These are phyloP conservation scores for Physaria fendleri DNA, from an alignment of 345 rosid genomes.

Conservation along the genomic window DNA sequence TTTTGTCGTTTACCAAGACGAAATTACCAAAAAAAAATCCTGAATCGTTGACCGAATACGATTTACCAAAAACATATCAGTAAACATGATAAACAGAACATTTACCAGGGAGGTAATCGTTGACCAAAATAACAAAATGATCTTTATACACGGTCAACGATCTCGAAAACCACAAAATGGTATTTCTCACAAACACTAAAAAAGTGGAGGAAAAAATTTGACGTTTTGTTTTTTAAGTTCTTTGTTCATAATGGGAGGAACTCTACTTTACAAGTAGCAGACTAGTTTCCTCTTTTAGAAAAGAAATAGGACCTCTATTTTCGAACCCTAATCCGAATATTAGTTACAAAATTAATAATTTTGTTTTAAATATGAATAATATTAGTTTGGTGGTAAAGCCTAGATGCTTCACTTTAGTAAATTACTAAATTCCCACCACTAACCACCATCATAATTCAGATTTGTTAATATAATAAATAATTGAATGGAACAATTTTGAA, in stretches of 20 bases:
- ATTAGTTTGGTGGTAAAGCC: constrained; percentile 20
- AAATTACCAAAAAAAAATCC: too few relatives aligned
- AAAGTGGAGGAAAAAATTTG: background rate
- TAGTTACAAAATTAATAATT: background rate
- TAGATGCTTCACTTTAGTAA: constrained; percentile 27
- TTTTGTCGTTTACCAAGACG: too few relatives aligned
- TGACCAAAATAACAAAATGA: too few relatives aligned
- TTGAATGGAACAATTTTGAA: too few relatives aligned
- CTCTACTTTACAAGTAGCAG: background rate
- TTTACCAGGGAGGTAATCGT: too few relatives aligned
- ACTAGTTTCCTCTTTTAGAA: constrained; percentile 19
- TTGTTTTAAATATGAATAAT: background rate
- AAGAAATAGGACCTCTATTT: constrained; percentile 17
- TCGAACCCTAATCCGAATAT: constrained; percentile 20
- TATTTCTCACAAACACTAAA: too few relatives aligned
- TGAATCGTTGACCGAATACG: too few relatives aligned
- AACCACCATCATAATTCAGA: constrained; percentile 29
- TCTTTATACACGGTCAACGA: too few relatives aligned
- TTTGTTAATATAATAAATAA: too few relatives aligned
- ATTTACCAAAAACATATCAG: too few relatives aligned
- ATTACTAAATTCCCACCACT: constrained; percentile 30
- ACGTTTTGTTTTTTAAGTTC: background rate
- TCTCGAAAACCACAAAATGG: too few relatives aligned
- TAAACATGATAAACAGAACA: too few relatives aligned
- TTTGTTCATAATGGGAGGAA: background rate